These are phyloP conservation scores for Aegilops tauschii DNA, from an alignment of 176 grass and related monocot genomes.

Conservation along the genomic window DNA sequence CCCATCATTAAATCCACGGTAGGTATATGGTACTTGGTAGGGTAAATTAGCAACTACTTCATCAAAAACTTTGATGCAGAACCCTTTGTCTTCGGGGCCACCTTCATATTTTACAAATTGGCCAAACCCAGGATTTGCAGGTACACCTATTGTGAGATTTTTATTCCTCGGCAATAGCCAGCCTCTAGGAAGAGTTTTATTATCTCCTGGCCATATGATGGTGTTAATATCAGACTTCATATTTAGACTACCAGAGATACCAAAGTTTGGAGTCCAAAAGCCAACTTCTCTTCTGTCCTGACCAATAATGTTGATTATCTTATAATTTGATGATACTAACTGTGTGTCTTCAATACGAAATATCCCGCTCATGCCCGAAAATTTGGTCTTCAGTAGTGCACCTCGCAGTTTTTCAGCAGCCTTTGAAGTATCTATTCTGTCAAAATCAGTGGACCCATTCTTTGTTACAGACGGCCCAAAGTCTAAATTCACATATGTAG, in stretches of 20 bases:
- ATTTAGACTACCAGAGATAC: constrained; percentile 13
- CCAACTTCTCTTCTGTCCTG: constrained; percentile 31
- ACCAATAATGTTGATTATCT: constrained; percentile 56
- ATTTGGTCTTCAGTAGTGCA: constrained; percentile 36
- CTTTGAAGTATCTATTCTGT: constrained; percentile 42
- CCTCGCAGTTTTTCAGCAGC: constrained; percentile 26
- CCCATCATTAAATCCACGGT: constrained; percentile 27
- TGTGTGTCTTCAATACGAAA: constrained; percentile 53
- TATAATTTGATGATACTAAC: constrained; percentile 42
- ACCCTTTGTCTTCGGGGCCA: constrained; percentile 10
- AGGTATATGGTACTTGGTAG: constrained; percentile 21
- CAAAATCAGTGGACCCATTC: constrained; percentile 48
- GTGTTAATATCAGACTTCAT: neutral
- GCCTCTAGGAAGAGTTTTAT: no score
- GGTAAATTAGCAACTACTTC: constrained; percentile 30
- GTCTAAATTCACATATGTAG: constrained; percentile 20
- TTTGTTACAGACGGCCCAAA: constrained; percentile 18
- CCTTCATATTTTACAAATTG: constrained; percentile 28
- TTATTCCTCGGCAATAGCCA: constrained; percentile 61
- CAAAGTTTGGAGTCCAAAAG: constrained; percentile 24
- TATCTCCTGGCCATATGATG: constrained; percentile 61
- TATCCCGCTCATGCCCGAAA: constrained; percentile 37
- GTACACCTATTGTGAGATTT: constrained; percentile 43
- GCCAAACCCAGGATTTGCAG: constrained; percentile 51
- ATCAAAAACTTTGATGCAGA: constrained; percentile 61